Percentiles rank a stretch among this genome's conserved stretches.
Evolutionary conservation across 2,329 filamentous ascomycete species (phyloP).

Genomic region (Trichoderma koningii): DNA sequence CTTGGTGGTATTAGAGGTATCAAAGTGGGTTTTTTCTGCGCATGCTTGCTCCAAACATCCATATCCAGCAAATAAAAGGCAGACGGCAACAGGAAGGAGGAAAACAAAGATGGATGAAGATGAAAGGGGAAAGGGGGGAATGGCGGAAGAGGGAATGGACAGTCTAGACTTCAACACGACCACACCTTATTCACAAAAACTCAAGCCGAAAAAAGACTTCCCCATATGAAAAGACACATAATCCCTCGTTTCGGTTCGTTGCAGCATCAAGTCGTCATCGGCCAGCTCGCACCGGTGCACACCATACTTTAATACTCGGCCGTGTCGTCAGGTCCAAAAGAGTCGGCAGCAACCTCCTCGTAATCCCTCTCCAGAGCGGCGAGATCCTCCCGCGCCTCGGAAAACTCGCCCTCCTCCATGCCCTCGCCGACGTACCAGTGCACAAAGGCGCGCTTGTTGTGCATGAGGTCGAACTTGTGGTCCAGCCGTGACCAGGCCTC

Average conservation of each 20-base stretch:
- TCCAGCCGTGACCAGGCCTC: conserved; percentile 73
- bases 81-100: neutral
- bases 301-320: conserved; percentile 72
- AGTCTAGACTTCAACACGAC: conserved; percentile 17
- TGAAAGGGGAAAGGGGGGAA: neutral
- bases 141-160: conserved; percentile 25
- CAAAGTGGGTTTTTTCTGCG: conserved; percentile 37
- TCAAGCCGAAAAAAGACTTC: conserved; percentile 3
- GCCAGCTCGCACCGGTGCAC: neutral
- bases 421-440: conserved; percentile 85
- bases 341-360: conserved; percentile 79
- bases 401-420: conserved; percentile 92
- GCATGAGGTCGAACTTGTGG: conserved; percentile 78
- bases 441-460: conserved; percentile 75
- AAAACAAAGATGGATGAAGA: neutral
- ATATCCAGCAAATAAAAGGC: conserved; percentile 18
- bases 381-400: conserved; percentile 81
- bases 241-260: neutral
- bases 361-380: conserved; percentile 86
- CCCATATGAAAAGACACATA: neutral
- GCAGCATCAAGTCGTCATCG: neutral
- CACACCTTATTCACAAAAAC: conserved; percentile 20
- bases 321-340: conserved; percentile 62
- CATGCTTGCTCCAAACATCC: conserved; percentile 36
- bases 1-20: conserved; percentile 18